phyloP scores from a whole-genome alignment of 495 filamentous ascomycete species.

The Corynascus novoguineensis region DNA sequence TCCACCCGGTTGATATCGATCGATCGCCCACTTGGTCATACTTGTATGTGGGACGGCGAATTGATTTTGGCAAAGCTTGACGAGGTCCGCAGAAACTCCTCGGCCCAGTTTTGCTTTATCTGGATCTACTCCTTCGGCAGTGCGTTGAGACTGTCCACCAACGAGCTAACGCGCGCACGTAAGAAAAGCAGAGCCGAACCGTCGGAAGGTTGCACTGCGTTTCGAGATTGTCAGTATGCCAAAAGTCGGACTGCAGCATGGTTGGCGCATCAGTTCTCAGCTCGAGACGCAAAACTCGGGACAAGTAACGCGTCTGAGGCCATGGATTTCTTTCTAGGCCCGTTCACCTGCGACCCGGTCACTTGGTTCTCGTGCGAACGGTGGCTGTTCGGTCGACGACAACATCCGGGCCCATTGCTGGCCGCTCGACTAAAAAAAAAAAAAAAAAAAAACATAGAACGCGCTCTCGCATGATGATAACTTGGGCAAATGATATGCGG shows the following conservation, averaged over 20 bases:
- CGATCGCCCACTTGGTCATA: neutral
- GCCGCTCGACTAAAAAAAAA: neutral
- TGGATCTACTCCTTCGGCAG: neutral
- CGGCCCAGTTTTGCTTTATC: neutral
- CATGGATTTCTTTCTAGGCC: neutral
- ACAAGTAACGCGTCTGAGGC: neutral
- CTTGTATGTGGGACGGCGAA: neutral
- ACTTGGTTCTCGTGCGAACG: neutral
- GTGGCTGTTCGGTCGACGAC: neutral
- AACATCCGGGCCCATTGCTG: neutral
- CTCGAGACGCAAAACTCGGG: neutral
- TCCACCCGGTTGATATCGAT: neutral
- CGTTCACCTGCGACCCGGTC: neutral
- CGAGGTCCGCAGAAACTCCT: too few relatives aligned
- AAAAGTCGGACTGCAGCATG: neutral
- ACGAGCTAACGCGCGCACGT: neutral
- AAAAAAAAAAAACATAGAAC: neutral
- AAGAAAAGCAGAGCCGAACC: neutral
- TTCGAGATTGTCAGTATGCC: neutral
- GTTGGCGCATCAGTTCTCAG: neutral
- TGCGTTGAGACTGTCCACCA: neutral
- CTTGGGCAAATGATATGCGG: neutral
- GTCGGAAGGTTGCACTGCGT: constrained; percentile 2
- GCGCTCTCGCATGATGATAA: neutral
- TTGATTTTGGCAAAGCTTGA: neutral